Percentiles rank a stretch among this genome's conserved stretches.
Conservation (phyloP, 148 eudicot species). For the Rhododendron griersonianum region DNA sequence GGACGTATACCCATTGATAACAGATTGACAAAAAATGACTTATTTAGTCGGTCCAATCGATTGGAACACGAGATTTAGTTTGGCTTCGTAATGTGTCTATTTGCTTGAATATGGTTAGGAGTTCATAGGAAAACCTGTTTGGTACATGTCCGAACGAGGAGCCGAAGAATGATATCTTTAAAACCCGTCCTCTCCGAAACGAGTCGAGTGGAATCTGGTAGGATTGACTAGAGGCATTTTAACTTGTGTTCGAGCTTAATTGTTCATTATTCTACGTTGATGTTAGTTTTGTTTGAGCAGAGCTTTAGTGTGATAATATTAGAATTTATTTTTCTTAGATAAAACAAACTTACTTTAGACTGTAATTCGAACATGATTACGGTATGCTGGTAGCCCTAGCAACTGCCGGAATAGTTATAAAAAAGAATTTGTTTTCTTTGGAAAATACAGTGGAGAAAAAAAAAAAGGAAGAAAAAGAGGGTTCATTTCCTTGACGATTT, state of each 20-base stretch:
- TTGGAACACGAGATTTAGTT: not conserved
- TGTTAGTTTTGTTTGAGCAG: not conserved
- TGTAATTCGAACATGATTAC: not conserved
- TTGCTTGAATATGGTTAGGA: not conserved
- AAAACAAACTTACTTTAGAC: not conserved
- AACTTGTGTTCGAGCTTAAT: not conserved
- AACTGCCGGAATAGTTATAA: no score
- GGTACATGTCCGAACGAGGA: not conserved
- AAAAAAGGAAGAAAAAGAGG: no score
- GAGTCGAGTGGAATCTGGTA: not conserved
- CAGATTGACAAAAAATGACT: not conserved
- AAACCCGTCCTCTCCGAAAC: not conserved
- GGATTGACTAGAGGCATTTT: not conserved
- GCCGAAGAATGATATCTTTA: not conserved
- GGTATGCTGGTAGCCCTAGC: no score
- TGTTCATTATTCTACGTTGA: not conserved
- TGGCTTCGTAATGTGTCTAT: not conserved
- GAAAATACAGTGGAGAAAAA: no score
- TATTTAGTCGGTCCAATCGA: not conserved
- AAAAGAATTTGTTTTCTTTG: no score
- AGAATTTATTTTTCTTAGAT: not conserved
- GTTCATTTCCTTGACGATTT: no score
- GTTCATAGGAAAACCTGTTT: not conserved
- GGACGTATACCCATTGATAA: not conserved
- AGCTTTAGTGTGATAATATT: not conserved